Base-by-base conservation (phyloP, 2,329 filamentous ascomycete genomes). In the Fusarium subtropicale region DNA sequence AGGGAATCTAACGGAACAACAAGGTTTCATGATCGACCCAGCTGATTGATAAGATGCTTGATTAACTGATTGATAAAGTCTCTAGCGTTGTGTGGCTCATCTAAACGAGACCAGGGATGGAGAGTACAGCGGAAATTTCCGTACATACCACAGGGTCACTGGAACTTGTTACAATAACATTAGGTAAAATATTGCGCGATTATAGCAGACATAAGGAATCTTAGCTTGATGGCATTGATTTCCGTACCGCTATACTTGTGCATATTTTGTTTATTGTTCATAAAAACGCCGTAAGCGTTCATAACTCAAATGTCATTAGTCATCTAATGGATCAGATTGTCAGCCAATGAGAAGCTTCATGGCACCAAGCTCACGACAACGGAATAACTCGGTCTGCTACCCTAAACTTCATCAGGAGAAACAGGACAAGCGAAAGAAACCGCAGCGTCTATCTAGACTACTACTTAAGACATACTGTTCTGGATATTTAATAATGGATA, bases 21-120 rank as follows among this genome's bases (percentile, higher is more conserved):
- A 26, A 26, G 39, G 22, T 55, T 54, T 26, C 30, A 47, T 10
- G 39, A 36, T 47, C 30, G 31, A 30, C 30, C 31, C 39, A 36
- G 41, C 52, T 55, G 52, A 55, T 55, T 55, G 52, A 55, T 55
- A 55, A 55, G 42, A 45, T 55, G 22, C 12, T 51, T 55, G 52
- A 55, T 55, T 47, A 51, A 33, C n/a, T 34, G 51, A 54, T 54
- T 55, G 52, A 55, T 55, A 55, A 51, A 33, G 20, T 24, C 30
- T 12, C 30, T 55, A 55, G 39, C 31, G n/a, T 18, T 18, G 20
- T n/a, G 24, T 55, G 52, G 52, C 30, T 31, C 15, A 18, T 22
- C 3, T 8, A 28, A 46, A 24, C 39, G 30, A 33, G 22, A 22
- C 41, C 4, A 42, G 22, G 10, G 28, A 30, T 4, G 6, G 3